These are phyloP conservation scores for Aegilops umbellulata DNA, from an alignment of 176 grass and related monocot genomes.

Conservation along the genomic window DNA sequence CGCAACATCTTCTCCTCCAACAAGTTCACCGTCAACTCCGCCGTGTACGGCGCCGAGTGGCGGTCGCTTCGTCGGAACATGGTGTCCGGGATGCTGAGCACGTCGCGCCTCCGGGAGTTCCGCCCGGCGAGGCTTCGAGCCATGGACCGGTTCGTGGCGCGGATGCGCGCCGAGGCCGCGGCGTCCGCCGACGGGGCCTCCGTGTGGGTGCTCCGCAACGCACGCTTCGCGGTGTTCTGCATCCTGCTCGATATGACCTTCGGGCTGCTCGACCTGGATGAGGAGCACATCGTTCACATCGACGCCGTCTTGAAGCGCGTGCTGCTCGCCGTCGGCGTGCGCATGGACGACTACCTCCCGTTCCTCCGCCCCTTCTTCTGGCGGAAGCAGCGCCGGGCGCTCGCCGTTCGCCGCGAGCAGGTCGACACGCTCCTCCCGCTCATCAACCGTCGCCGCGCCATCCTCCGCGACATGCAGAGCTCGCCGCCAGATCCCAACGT, in stretches of 20 bases:
- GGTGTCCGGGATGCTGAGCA: constrained; percentile 88
- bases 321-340: constrained; percentile 47
- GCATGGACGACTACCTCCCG: constrained; percentile 96
- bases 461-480: constrained; percentile 35
- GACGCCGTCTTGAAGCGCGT: constrained; percentile 90
- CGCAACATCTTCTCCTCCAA: constrained; percentile 86
- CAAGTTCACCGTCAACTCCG: constrained; percentile 92
- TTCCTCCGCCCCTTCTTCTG: constrained; percentile 75
- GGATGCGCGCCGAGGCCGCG: constrained; percentile 59
- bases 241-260: constrained; percentile 92
- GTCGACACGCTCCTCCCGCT: constrained; percentile 59
- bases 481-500: constrained; percentile 19
- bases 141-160: constrained; percentile 85
- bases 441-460: constrained; percentile 64
- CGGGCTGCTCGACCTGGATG: constrained; percentile 73
- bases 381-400: constrained; percentile 47
- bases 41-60: constrained; percentile 81
- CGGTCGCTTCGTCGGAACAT: constrained; percentile 84
- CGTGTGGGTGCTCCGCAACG: constrained; percentile 88
- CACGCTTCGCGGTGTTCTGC: constrained; percentile 89
- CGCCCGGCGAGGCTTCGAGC: constrained; percentile 41
- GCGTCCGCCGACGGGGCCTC: constrained; percentile 42
- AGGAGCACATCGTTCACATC: constrained; percentile 57
- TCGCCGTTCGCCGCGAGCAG: constrained; percentile 68
- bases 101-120: constrained; percentile 65